phyloP scores from a whole-genome alignment of 495 filamentous ascomycete species.

The Bryoglossum gracile region DNA sequence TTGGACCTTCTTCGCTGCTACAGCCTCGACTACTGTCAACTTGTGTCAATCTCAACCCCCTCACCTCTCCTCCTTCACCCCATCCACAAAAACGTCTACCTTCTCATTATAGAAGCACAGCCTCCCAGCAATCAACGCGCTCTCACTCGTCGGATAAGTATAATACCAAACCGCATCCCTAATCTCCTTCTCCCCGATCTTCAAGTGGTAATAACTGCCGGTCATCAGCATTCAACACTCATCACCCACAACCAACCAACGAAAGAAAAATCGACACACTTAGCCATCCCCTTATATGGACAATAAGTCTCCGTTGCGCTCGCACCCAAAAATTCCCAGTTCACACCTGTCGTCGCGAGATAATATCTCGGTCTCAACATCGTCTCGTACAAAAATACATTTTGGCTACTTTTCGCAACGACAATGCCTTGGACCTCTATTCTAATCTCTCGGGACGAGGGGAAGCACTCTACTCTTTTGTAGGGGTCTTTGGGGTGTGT shows the following conservation, averaged over 20 bases:
- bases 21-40: too few species aligned
- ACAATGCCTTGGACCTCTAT: slow-evolving; percentile 40
- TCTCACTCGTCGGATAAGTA: slow-evolving; percentile 41
- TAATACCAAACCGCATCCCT: slow-evolving; percentile 52
- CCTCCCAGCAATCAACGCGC: slow-evolving; percentile 35
- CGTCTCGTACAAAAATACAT: slow-evolving; percentile 44
- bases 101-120: slow-evolving; percentile 56
- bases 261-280: slow-evolving; percentile 28
- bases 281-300: slow-evolving; percentile 52
- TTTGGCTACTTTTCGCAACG: slow-evolving; percentile 34
- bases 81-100: slow-evolving; percentile 50
- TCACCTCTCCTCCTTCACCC: slow-evolving; percentile 31
- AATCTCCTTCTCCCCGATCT: slow-evolving; percentile 31
- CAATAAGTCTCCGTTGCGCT: slow-evolving; percentile 41
- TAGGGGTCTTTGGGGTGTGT: slow-evolving; percentile 54
- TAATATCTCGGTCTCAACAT: slow-evolving; percentile 45
- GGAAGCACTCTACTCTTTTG: slow-evolving; percentile 49
- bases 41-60: too few species aligned
- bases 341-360: slow-evolving; percentile 37
- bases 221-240: slow-evolving; percentile 2
- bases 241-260: neutral
- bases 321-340: slow-evolving; percentile 29
- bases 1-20: too few species aligned
- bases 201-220: slow-evolving; percentile 31
- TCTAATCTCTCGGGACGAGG: slow-evolving; percentile 39